Evolutionary conservation across 208 protist species (phyloP).

Genomic region (Trypanosoma lewisi): DNA sequence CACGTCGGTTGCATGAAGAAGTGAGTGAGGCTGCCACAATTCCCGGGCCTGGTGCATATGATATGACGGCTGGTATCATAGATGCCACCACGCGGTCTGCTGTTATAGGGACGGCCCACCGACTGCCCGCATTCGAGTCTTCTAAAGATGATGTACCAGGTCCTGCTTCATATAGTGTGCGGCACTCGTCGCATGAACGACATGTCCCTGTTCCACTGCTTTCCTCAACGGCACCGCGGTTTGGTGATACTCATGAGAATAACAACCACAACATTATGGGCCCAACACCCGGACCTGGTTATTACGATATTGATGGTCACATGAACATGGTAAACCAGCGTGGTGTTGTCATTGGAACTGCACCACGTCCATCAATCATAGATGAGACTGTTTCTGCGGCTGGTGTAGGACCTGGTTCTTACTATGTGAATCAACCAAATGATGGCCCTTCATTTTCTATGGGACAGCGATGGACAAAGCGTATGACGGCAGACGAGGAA

Average conservation of each 20-base stretch:
- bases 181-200: slow-evolving; percentile 16
- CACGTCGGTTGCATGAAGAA: slow-evolving; percentile 17
- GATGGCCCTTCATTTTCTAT: slow-evolving; percentile 25
- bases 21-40: neutral
- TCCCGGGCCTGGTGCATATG: slow-evolving; percentile 49
- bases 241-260: neutral
- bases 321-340: slow-evolving; percentile 18
- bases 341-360: slow-evolving; percentile 43
- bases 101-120: slow-evolving; percentile 27
- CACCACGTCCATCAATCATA: slow-evolving; percentile 22
- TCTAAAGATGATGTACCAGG: slow-evolving; percentile 16
- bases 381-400: neutral
- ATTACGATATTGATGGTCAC: slow-evolving; percentile 25
- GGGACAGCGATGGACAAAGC: slow-evolving; percentile 10
- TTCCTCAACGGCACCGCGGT: slow-evolving; percentile 9
- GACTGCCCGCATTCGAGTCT: neutral
- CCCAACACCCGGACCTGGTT: slow-evolving; percentile 35
- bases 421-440: slow-evolving; percentile 23
- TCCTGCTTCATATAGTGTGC: slow-evolving; percentile 27
- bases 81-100: neutral
- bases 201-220: slow-evolving; percentile 19
- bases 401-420: slow-evolving; percentile 31
- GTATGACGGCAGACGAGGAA: neutral
- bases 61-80: slow-evolving; percentile 1
- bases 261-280: slow-evolving; percentile 2